Conservation (phyloP, 202 grass and related monocot genomes). For the Hordeum pubiflorum region DNA sequence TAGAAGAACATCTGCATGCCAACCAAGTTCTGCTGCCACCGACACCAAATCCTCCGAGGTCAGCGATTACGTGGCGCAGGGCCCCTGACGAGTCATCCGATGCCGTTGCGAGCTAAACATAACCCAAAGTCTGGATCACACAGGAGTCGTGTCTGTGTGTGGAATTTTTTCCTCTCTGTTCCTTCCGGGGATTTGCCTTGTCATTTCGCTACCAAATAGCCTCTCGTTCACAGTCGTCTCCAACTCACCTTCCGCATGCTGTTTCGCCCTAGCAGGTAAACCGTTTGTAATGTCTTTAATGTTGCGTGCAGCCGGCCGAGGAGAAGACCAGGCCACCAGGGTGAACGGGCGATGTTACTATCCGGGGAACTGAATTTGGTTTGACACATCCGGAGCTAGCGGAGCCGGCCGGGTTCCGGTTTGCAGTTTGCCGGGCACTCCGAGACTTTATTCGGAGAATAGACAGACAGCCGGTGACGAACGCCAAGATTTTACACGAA, state of each 20-base stretch:
- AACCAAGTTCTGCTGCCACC: neutral
- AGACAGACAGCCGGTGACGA: neutral
- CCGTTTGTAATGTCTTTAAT: neutral
- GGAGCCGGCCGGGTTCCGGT: neutral
- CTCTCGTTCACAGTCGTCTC: neutral
- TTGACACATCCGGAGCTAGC: neutral
- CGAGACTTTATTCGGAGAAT: neutral
- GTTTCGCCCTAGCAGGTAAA: neutral
- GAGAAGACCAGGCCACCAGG: neutral
- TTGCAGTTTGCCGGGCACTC: neutral
- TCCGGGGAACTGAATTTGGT: neutral
- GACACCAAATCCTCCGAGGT: neutral
- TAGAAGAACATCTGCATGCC: neutral
- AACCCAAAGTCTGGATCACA: neutral
- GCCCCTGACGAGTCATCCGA: neutral
- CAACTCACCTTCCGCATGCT: neutral
- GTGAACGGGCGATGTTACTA: neutral
- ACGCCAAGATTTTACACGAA: neutral
- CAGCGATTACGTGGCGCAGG: neutral
- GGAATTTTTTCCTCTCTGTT: neutral
- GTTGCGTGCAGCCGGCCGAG: constrained; percentile 18
- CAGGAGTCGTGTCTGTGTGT: neutral
- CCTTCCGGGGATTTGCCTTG: neutral
- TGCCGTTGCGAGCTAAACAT: neutral
- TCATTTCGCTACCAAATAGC: constrained; percentile 18